Percentiles rank a stretch among this genome's conserved stretches.
These are phyloP conservation scores for Naganishia liquefaciens DNA, from an alignment of 1,284 basidiomycete genomes.

Conservation along the genomic window DNA sequence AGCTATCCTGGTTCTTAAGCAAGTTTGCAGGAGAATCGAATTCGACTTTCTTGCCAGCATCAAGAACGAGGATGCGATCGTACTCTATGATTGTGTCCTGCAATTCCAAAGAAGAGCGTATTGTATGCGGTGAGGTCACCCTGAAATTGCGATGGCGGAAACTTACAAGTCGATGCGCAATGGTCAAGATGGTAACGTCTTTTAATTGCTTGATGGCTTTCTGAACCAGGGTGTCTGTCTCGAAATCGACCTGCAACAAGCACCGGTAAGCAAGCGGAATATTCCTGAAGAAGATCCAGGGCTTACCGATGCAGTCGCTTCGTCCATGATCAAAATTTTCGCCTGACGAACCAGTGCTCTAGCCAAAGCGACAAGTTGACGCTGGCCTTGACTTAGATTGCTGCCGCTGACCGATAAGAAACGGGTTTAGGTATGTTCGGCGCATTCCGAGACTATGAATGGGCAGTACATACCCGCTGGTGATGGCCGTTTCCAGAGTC, in stretches of 20 bases:
- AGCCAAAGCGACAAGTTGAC: constrained; percentile 64
- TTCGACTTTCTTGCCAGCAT: constrained; percentile 59
- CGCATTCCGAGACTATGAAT: no score
- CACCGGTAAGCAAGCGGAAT: background rate
- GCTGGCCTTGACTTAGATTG: constrained; percentile 70
- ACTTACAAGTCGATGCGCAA: constrained; percentile 55
- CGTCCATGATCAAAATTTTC: constrained; percentile 61
- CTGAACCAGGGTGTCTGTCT: constrained; percentile 57
- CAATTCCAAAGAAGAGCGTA: no score
- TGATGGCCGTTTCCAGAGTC: constrained; percentile 51
- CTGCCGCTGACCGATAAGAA: constrained; percentile 51
- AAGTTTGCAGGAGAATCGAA: constrained; percentile 63
- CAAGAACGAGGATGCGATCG: constrained; percentile 59
- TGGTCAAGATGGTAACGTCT: constrained; percentile 54
- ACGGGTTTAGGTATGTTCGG: no score
- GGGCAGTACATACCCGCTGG: constrained; percentile 55
- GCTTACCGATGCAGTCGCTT: constrained; percentile 52
- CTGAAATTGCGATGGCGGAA: background rate
- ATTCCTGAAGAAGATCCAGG: constrained; percentile 32
- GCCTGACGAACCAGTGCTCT: constrained; percentile 59
- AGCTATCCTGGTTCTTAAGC: constrained; percentile 51
- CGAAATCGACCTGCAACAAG: constrained; percentile 50
- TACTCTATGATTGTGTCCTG: constrained; percentile 56
- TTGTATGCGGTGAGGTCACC: background rate
- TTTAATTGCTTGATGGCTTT: constrained; percentile 56